phyloP scores from a whole-genome alignment of 2,329 filamentous ascomycete genomes.

The Aspergillus sp. region DNA sequence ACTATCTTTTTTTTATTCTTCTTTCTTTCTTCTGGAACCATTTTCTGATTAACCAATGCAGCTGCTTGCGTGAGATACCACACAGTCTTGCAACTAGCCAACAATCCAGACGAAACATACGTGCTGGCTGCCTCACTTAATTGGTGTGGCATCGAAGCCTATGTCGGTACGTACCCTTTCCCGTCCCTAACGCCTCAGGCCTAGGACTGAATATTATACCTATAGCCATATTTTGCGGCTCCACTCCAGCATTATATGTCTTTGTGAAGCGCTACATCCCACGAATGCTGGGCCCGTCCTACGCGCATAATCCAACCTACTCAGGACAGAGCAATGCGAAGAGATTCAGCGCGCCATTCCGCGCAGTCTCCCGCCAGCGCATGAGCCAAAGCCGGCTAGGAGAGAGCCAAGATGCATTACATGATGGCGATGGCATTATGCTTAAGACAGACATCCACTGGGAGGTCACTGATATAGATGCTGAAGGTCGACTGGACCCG shows the following conservation, averaged over 20 bases:
- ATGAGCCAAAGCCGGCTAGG: not conserved
- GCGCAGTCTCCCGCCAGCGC: no score
- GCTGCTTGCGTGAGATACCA: slow-evolving; percentile 21
- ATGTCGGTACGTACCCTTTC: slow-evolving; percentile 13
- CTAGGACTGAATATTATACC: not conserved
- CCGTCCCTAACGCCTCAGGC: no score
- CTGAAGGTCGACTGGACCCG: not conserved
- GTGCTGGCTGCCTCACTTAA: slow-evolving; percentile 21
- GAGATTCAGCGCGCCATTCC: not conserved
- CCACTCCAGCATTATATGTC: slow-evolving; percentile 14
- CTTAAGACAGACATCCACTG: slow-evolving; percentile 16
- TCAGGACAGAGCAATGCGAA: not conserved
- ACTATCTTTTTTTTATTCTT: no score
- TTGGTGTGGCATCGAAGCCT: slow-evolving; percentile 21
- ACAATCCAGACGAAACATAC: slow-evolving; percentile 16
- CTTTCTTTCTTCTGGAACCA: not conserved
- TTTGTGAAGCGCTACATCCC: slow-evolving; percentile 12
- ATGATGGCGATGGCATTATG: slow-evolving; percentile 9
- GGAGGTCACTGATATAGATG: slow-evolving; percentile 2
- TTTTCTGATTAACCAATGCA: slow-evolving; percentile 2
- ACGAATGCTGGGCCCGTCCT: slow-evolving; percentile 4
- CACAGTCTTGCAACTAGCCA: slow-evolving; percentile 13
- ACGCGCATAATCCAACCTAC: not conserved
- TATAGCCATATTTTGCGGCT: slow-evolving; percentile 21
- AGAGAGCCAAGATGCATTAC: not conserved